A percentile compares a stretch with the other conserved stretches of the same genome.
phyloP scores from a whole-genome alignment of 805 yeast species.

The Metschnikowia corniflorae region DNA sequence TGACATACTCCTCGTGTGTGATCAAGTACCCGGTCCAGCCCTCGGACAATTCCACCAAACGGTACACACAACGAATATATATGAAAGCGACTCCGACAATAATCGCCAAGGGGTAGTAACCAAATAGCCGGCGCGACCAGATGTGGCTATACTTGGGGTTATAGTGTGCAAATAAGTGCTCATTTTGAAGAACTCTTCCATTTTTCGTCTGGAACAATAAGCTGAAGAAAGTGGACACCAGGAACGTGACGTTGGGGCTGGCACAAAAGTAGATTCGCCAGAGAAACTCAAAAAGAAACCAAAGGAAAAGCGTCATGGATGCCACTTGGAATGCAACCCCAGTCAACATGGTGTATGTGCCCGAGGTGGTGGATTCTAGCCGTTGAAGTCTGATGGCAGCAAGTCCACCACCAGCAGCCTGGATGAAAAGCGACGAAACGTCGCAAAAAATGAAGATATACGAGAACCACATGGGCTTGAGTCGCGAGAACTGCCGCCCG shows the following conservation, averaged over 20 bases:
- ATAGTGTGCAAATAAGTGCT: constrained; percentile 26
- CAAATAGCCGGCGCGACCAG: constrained; percentile 35
- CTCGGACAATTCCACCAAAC: constrained; percentile 66
- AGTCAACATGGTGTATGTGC: constrained; percentile 70
- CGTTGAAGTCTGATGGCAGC: constrained; percentile 21
- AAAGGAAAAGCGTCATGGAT: constrained; percentile 59
- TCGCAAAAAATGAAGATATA: constrained; percentile 66
- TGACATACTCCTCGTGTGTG: constrained; percentile 41
- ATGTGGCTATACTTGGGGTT: constrained; percentile 32
- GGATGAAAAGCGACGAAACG: constrained; percentile 45
- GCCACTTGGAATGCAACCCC: constrained; percentile 77
- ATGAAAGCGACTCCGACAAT: constrained; percentile 50
- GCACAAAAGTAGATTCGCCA: constrained; percentile 35
- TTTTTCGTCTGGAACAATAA: constrained; percentile 22
- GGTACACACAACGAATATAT: constrained; percentile 65
- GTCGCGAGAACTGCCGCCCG: constrained; percentile 40
- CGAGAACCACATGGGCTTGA: constrained; percentile 59
- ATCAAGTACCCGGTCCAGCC: constrained; percentile 72
- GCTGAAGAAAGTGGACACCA: constrained; percentile 16
- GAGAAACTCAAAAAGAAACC: constrained; percentile 47
- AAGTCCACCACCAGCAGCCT: constrained; percentile 27
- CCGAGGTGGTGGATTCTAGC: constrained; percentile 33
- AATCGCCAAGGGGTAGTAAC: constrained; percentile 43
- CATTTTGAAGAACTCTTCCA: constrained; percentile 18
- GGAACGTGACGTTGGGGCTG: constrained; percentile 25